Conservation (phyloP, 768 basidiomycete species). For the Brasilioporus rufonigricans region DNA sequence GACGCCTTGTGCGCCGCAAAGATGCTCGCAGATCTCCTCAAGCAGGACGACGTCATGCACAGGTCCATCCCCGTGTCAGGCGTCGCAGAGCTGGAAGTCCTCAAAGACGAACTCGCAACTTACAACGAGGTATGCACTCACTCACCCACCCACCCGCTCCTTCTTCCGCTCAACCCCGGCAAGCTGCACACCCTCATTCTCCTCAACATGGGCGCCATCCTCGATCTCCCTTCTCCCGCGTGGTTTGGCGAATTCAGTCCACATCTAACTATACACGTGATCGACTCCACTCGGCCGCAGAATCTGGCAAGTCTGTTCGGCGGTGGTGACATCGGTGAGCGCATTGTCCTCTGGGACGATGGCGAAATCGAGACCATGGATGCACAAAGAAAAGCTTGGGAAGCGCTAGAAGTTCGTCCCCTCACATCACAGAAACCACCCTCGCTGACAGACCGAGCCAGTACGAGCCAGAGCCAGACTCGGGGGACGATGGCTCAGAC, state of each 20-base stretch:
- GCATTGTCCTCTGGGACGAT: constrained; percentile 92
- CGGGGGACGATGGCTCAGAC: constrained; percentile 55
- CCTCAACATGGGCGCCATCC: constrained; percentile 87
- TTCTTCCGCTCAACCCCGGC: neutral
- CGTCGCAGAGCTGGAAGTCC: constrained; percentile 66
- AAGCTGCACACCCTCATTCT: constrained; percentile 89
- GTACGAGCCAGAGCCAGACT: constrained; percentile 78
- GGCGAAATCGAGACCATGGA: constrained; percentile 69
- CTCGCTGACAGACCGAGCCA: constrained; percentile 30
- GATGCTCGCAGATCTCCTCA: constrained; percentile 87
- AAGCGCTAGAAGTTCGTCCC: constrained; percentile 70
- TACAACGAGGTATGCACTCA: constrained; percentile 60
- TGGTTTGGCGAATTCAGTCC: constrained; percentile 75
- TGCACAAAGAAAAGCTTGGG: constrained; percentile 79
- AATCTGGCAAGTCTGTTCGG: constrained; percentile 86
- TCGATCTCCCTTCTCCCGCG: constrained; percentile 70
- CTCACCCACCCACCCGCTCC: neutral
- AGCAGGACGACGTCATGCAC: constrained; percentile 92
- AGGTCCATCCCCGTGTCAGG: constrained; percentile 88
- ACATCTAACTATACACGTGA: constrained; percentile 78
- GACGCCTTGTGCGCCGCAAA: constrained; percentile 90
- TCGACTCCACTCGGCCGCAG: constrained; percentile 90
- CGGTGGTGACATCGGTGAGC: constrained; percentile 59
- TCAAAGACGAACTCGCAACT: constrained; percentile 62
- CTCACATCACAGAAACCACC: neutral